Conservation (phyloP, 2,329 filamentous ascomycete genomes). For the Cordyceps javanica region DNA sequence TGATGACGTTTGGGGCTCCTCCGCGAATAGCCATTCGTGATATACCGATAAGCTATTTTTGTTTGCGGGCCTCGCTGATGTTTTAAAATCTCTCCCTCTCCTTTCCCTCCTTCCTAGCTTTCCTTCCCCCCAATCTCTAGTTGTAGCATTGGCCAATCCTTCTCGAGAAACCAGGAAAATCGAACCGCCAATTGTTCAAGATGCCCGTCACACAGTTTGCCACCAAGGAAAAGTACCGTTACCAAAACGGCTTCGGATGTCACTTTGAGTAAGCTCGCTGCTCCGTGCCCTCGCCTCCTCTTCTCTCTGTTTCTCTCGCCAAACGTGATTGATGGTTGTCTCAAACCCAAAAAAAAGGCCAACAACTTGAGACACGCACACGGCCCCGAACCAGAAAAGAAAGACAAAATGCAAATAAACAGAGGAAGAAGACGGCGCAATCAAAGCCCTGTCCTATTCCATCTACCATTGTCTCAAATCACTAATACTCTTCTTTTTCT, state of each 20-base stretch:
- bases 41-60: background rate
- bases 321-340: too few species aligned
- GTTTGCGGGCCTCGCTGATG: background rate
- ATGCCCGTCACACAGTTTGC: slow-evolving; percentile 48
- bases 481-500: background rate
- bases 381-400: too few species aligned
- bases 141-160: background rate
- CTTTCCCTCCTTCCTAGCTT: background rate
- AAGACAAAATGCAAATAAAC: too few species aligned
- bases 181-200: slow-evolving; percentile 15
- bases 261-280: slow-evolving; percentile 63
- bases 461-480: too few species aligned
- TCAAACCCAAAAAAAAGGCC: too few species aligned
- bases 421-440: too few species aligned
- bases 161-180: too few species aligned
- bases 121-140: background rate
- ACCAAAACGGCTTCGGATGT: slow-evolving; percentile 71
- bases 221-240: slow-evolving; percentile 57
- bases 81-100: background rate
- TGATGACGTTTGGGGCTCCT: background rate
- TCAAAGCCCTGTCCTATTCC: too few species aligned
- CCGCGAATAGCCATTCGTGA: slow-evolving; percentile 2
- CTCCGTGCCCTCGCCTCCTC: too few species aligned
- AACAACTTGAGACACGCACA: too few species aligned
- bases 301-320: too few species aligned